A percentile compares a stretch with the other conserved stretches of the same genome.
Conservation (phyloP, 139 green algal genomes). For the Tetradesmus obliquus region DNA sequence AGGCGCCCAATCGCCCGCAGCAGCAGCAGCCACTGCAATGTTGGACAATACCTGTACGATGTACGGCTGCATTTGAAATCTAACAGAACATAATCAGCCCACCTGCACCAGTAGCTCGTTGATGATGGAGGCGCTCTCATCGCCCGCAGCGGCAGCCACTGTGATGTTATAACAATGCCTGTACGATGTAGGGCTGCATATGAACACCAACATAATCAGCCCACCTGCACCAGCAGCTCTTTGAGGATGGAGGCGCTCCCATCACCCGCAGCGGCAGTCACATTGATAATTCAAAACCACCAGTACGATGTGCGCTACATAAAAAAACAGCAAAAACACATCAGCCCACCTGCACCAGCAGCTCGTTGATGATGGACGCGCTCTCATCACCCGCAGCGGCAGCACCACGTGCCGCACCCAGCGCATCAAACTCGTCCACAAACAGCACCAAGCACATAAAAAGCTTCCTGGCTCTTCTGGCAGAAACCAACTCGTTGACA, state of each 20-base stretch:
- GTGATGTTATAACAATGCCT: too few relatives aligned
- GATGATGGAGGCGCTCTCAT: constrained; percentile 91
- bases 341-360: constrained; percentile 81
- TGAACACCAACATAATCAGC: not conserved
- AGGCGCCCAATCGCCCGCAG: constrained; percentile 79
- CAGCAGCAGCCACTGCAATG: not conserved
- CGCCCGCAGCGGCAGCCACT: constrained; percentile 52
- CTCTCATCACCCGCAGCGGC: constrained; percentile 78
- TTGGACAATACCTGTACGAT: too few relatives aligned
- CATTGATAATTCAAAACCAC: too few relatives aligned
- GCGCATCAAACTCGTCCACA: constrained; percentile 97
- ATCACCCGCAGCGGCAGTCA: constrained; percentile 57
- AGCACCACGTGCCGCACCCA: constrained; percentile 79
- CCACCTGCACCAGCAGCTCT: constrained; percentile 89
- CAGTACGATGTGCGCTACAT: too few relatives aligned
- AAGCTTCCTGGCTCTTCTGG: too few relatives aligned
- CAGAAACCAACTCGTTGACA: too few relatives aligned
- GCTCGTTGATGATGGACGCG: constrained; percentile 95
- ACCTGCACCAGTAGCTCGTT: constrained; percentile 94
- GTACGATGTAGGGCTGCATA: too few relatives aligned
- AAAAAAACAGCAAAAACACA: too few relatives aligned
- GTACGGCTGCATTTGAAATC: too few relatives aligned
- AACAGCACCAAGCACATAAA: constrained; percentile 84
- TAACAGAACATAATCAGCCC: not conserved
- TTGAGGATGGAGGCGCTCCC: constrained; percentile 95